Conservation (phyloP, 129 eudicot genomes). For the Cynara cardunculus region DNA sequence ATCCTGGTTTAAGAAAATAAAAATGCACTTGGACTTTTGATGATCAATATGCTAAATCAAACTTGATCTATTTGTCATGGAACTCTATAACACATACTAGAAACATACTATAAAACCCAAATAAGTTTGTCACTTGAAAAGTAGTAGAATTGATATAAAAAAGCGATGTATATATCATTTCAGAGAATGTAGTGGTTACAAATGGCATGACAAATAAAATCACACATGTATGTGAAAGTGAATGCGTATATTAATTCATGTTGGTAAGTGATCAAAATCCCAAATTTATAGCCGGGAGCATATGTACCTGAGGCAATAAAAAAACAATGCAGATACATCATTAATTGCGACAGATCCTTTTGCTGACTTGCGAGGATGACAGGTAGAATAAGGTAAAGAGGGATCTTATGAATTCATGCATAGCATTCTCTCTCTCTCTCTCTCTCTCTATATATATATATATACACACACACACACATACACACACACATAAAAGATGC, state of each 20-base stretch:
- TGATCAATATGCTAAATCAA: neutral
- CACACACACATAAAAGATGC: neutral
- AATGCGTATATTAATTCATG: no score
- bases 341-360: neutral
- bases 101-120: neutral
- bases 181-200: neutral
- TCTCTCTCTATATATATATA: no score
- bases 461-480: no score
- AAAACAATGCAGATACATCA: no score
- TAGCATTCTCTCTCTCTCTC: neutral
- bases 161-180: neutral
- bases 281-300: neutral
- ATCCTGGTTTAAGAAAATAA: no score
- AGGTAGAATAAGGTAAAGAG: neutral
- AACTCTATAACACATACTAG: neutral
- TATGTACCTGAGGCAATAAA: no score
- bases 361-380: neutral
- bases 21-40: no score
- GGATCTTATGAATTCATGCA: neutral
- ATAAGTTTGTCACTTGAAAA: neutral
- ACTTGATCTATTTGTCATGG: neutral
- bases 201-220: neutral
- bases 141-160: neutral
- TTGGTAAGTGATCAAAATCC: neutral
- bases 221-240: neutral